Evolutionary conservation across 1,139 yeast species (phyloP), one percentile per base, ranked within the genome.

Genomic region (Blastobotrys buckinghamii): DNA sequence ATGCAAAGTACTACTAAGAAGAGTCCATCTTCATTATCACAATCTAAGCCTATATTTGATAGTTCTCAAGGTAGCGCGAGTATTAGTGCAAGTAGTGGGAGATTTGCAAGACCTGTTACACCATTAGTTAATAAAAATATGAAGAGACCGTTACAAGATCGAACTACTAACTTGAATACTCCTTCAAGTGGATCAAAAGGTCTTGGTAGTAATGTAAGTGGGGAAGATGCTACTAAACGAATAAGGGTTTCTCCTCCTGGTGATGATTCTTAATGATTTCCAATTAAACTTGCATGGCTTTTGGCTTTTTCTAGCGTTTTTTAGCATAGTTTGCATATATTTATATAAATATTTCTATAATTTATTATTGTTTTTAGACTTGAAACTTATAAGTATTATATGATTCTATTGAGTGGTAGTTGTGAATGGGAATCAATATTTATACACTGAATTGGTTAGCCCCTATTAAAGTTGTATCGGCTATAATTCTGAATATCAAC

Each of bases 111-210:
- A 26, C 49, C 49, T 4, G 12, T 35, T 13, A 47, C 49, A 2
- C 49, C 49, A 1, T 16, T 47, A 35, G 44, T 47, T 13, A 41
- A 34, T 35, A 47, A 47, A n/a, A n/a, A n/a, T n/a, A n/a, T n/a
- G n/a, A n/a, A n/a, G n/a, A 38, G 49, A n/a, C 49, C 49, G 15
- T 33, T 46, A 16, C 39, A 35, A 12, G 49, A 46, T 22, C 29
- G 37, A 2, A 26, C 32, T 10, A 26, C 34, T 15, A 20, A 41
- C 13, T 17, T 41, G n/a, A 46, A 46, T 24, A 45, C 44, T 10
- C 43, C 42, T n/a, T 6, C 33, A 2, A 26, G 10, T 15, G 32
- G 12, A 13, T 30, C 13, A 4, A 30, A 16, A 15, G 13, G 7
- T 6, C 5, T 8, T 7, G 13, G 10, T 17, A 26, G 27, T 7